These are phyloP conservation scores for Penicillium chermesinum DNA, from an alignment of 495 filamentous ascomycete species.

Conservation along the genomic window DNA sequence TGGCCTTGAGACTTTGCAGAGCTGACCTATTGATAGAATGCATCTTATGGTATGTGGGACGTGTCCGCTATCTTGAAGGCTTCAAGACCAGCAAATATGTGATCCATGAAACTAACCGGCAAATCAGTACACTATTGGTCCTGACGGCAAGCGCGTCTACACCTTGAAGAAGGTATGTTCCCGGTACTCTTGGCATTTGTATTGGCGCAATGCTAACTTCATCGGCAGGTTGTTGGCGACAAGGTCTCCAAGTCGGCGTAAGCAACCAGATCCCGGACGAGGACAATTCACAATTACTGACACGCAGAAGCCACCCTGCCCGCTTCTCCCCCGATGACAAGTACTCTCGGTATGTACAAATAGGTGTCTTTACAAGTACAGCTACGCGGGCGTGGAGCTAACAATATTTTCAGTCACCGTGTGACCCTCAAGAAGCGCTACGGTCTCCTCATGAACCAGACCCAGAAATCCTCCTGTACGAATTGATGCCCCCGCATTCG, in stretches of 20 bases:
- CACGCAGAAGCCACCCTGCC: constrained; percentile 62
- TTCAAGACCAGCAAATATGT: constrained; percentile 2
- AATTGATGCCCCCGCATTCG: not conserved
- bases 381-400: constrained; percentile 4
- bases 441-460: constrained; percentile 77
- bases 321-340: constrained; percentile 97
- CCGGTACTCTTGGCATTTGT: not conserved
- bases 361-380: not conserved
- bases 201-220: constrained; percentile 27
- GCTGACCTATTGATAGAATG: constrained; percentile 35
- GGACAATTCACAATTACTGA: constrained; percentile 2
- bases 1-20: not conserved
- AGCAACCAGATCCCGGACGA: not conserved
- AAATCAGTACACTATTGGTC: constrained; percentile 66
- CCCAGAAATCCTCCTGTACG: constrained; percentile 48
- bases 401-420: constrained; percentile 57
- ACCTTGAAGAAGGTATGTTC: constrained; percentile 48
- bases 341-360: constrained; percentile 66
- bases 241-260: constrained; percentile 83
- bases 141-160: constrained; percentile 78
- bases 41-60: constrained; percentile 47
- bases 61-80: not conserved
- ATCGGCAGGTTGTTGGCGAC: constrained; percentile 43
- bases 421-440: constrained; percentile 91
- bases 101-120: constrained; percentile 10